Evolutionary conservation across 768 basidiomycete genomes (phyloP).

Genomic region (Candolleomyces aberdarensis): DNA sequence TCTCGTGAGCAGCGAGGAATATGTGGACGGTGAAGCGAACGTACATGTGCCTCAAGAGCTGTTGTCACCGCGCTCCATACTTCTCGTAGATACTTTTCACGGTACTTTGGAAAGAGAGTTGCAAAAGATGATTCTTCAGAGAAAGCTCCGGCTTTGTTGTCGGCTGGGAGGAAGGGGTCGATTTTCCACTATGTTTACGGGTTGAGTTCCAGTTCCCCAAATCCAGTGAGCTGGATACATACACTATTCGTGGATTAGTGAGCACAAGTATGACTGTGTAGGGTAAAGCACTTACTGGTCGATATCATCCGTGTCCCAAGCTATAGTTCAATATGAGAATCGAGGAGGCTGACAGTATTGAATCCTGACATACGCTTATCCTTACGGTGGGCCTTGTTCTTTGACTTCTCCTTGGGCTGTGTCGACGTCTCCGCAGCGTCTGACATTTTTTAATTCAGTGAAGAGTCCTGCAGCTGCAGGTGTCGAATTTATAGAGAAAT

Average conservation of each 20-base stretch:
- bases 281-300: slow-evolving; percentile 72
- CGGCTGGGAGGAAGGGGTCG: slow-evolving; percentile 66
- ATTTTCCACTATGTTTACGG: slow-evolving; percentile 74
- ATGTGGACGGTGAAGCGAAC: slow-evolving; percentile 11
- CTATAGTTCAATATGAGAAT: slow-evolving; percentile 38
- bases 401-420: slow-evolving; percentile 58
- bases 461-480: neutral
- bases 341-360: neutral
- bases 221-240: neutral
- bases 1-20: neutral
- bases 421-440: slow-evolving; percentile 40
- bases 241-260: neutral
- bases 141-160: slow-evolving; percentile 83
- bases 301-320: slow-evolving; percentile 99
- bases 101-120: slow-evolving; percentile 96
- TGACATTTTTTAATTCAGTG: neutral
- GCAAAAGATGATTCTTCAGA: slow-evolving; percentile 97
- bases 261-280: neutral
- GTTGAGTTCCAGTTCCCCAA: neutral
- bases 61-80: slow-evolving; percentile 91
- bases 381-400: slow-evolving; percentile 89
- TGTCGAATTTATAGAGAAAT: slow-evolving; percentile 2
- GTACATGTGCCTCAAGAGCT: slow-evolving; percentile 77
- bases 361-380: slow-evolving; percentile 76
- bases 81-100: slow-evolving; percentile 94